Conservation (phyloP, 2,329 filamentous ascomycete genomes). For the Xylaria sp. region DNA sequence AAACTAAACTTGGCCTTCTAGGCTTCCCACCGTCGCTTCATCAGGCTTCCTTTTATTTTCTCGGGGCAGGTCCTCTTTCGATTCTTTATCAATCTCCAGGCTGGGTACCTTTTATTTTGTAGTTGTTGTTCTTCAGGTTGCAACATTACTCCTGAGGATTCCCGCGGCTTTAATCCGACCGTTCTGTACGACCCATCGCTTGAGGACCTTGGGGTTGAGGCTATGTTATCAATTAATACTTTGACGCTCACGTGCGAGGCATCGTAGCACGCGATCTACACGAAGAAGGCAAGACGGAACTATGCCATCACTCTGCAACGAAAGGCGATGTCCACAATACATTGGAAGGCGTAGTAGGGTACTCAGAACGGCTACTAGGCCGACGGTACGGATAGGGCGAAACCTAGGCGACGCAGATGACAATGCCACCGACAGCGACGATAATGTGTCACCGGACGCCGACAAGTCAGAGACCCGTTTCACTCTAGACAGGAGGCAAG, state of each 20-base stretch:
- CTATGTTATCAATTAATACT: slow-evolving; percentile 43
- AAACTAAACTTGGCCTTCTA: slow-evolving; percentile 39
- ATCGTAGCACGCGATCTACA: slow-evolving; percentile 38
- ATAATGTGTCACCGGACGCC: slow-evolving; percentile 34
- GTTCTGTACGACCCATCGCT: slow-evolving; percentile 17
- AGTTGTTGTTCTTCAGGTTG: background rate
- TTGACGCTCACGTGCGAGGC: slow-evolving; percentile 44
- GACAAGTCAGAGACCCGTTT: slow-evolving; percentile 34
- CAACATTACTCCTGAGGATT: background rate
- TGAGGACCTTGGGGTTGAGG: slow-evolving; percentile 18
- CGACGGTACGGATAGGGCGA: slow-evolving; percentile 34
- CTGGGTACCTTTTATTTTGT: slow-evolving; percentile 36
- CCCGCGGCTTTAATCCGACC: background rate
- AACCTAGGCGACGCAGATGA: slow-evolving; percentile 21
- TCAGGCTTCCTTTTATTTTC: slow-evolving; percentile 35
- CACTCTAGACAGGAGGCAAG: slow-evolving; percentile 27
- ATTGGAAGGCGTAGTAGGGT: slow-evolving; percentile 36
- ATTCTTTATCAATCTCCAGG: slow-evolving; percentile 42
- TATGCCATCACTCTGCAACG: slow-evolving; percentile 44
- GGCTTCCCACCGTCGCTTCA: slow-evolving; percentile 31
- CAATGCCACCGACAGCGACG: slow-evolving; percentile 32
- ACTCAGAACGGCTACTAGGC: slow-evolving; percentile 31
- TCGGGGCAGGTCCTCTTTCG: slow-evolving; percentile 48
- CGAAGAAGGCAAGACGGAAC: slow-evolving; percentile 31
- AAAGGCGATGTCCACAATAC: slow-evolving; percentile 36